Evolutionary conservation across 2,329 filamentous ascomycete species (phyloP), one percentile per base, ranked within the genome.

Genomic region (Lachnum nothofagi): DNA sequence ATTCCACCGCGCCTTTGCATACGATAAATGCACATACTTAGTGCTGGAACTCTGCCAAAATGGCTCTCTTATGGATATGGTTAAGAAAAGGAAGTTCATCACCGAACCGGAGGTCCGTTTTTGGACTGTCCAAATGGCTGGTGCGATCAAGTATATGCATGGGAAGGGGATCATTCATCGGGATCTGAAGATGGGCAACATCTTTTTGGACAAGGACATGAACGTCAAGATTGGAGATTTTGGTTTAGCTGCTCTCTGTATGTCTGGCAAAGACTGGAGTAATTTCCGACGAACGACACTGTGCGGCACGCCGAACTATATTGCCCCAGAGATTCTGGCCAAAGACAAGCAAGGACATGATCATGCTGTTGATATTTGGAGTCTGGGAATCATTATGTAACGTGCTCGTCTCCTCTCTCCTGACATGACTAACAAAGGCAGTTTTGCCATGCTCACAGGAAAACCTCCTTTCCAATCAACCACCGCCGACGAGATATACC

Each of bases 201-300:
- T 98, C 58, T 98, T 98, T 63, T 76, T 98, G 44, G 93, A 98
- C 67, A 81, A 82, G 46, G 77, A 90, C 58, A 96, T 98, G 91
- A 95, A 98, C 63, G 85, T 95, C 61, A 98, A 98, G 67, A 89
- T 98, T 61, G 93, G 93, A 38, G 93, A 98, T 67, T 98, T 98
- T 70, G 93, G 93, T 3, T 76, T 98, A 47, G 93, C 93, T 24
- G 93, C 94, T 23, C 75, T 98, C 60, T 76, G 97, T 48, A 83
- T 97, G 38, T 94, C 91, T 8, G 89, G 91, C 64, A 90, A 86
- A 66, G 93, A 98, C 63, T 88, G 88, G 78, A 84, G 83, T 67
- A 89, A 80, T 72, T 76, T 59, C 52, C 82, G 93, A 56, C 80
- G 94, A 62, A 96, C 89, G 22, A 98, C 93, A 5, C 81, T 98